Conservation (phyloP, 257 asterid genomes). For the Gentiana dahurica region DNA sequence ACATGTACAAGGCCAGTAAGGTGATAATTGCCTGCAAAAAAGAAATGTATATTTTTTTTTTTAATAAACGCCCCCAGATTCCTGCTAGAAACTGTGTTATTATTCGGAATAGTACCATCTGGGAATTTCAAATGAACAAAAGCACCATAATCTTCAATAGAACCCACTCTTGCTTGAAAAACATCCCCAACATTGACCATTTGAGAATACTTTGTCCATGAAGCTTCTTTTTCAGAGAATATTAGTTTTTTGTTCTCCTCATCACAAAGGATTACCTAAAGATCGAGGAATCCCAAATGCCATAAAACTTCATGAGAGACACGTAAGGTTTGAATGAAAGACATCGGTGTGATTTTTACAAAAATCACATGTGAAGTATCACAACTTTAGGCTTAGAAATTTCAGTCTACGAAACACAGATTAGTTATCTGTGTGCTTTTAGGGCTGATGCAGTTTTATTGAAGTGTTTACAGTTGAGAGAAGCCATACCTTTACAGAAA, state of each 20-base stretch:
- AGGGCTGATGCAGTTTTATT: background rate
- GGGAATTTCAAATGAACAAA: constrained; percentile 73
- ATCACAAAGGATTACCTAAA: constrained; percentile 76
- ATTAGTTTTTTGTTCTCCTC: constrained; percentile 63
- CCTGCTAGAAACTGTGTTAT: background rate
- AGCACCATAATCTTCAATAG: constrained; percentile 95
- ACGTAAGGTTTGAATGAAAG: background rate
- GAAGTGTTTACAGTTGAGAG: background rate
- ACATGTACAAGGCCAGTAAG: constrained; percentile 90
- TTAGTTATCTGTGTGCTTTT: background rate
- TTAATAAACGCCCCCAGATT: background rate
- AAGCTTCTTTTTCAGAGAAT: constrained; percentile 86
- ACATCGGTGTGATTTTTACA: background rate
- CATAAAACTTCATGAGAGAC: constrained; percentile 2
- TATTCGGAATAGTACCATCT: constrained; percentile 48
- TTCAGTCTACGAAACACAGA: too few species aligned
- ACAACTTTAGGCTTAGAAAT: too few species aligned
- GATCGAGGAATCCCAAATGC: constrained; percentile 6
- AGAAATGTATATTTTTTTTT: too few species aligned
- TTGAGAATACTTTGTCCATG: constrained; percentile 57
- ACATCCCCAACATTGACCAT: constrained; percentile 55
- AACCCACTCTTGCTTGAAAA: constrained; percentile 64
- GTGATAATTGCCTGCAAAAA: constrained; percentile 55
- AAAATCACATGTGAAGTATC: background rate
- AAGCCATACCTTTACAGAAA: constrained; percentile 67